Evolutionary conservation across 305 asterid species (phyloP), one percentile per base, ranked within the genome.

Genomic region (Euphrasia arctica): DNA sequence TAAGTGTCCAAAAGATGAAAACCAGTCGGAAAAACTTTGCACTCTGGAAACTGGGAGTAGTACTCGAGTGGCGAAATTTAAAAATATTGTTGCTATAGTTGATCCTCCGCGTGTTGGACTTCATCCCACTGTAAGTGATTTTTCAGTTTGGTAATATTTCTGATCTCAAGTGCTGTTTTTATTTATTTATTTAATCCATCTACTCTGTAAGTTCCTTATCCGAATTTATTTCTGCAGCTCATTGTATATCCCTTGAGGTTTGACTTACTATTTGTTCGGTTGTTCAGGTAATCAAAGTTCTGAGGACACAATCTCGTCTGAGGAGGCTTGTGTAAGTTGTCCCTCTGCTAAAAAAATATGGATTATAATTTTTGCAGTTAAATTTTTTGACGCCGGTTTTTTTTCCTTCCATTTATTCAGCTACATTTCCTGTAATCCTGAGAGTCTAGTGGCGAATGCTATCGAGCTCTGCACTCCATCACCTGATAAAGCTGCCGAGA

Each of bases 91-190:
- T 62, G 97, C 97, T 58, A 86, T 90, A 72, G 98, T 90, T 63
- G 98, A 93, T 77, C 98, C 98, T 74, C 98, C 98, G 58, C 97
- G 98, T 29, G 95, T 73, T 50, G 98, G 98, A 54, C 98, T 93
- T 78, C 98, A 93, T 80, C 96, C 97, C 78, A 90, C 97, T 64
- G 98, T 93, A 80, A 85, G 95, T 78, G 70, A 61, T 72, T 12
- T 70, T 59, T 25, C 52, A 68, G 58, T 52, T 57, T 54, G 58
- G 43, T 7, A 9, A 2, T 1, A 6, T 4, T 39, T 8, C 43
- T 9, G 9, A 9, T 39, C 2, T 8, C 43, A 39, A 39, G 11
- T 10, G 43, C 9, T 39, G 43, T 39, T 39, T 7, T 39, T 39
- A 39, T 39, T 39, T 1, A 36, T 36, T 36, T 36, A 39, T 39